Percentiles rank a stretch among this genome's conserved stretches.
These are phyloP conservation scores for Ceriops decandra DNA, from an alignment of 345 rosid genomes.

Conservation along the genomic window DNA sequence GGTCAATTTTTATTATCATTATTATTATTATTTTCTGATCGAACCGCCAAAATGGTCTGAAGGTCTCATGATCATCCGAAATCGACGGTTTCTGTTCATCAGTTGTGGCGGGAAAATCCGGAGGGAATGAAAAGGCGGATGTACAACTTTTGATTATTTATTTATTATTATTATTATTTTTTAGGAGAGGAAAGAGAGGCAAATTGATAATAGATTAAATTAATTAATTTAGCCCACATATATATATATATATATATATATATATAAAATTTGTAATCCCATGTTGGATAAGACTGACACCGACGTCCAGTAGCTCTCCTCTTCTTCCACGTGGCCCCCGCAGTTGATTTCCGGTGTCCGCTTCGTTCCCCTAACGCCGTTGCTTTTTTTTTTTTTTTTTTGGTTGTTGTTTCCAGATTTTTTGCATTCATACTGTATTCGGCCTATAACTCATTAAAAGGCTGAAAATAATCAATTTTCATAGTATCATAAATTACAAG, in stretches of 20 bases:
- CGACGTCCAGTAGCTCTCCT: constrained; percentile 32
- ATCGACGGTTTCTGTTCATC: constrained; percentile 20
- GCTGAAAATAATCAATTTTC: no score
- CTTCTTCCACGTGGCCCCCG: constrained; percentile 25
- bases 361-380: constrained; percentile 16
- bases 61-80: constrained; percentile 2
- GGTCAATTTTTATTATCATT: no score
- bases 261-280: neutral
- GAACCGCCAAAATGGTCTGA: constrained; percentile 2
- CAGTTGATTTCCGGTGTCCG: constrained; percentile 19
- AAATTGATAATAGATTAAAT: no score
- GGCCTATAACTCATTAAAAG: neutral
- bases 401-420: neutral
- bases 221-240: no score
- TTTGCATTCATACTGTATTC: neutral
- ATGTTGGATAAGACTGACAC: constrained; percentile 40
- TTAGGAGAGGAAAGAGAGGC: no score
- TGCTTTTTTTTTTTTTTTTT: neutral
- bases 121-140: constrained; percentile 22
- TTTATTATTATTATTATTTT: no score
- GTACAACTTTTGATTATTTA: neutral
- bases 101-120: constrained; percentile 43
- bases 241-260: no score
- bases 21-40: no score
- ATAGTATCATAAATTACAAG: no score